Conservation (phyloP, 2,329 filamentous ascomycete species). For the Pyricularia pennisetigena region DNA sequence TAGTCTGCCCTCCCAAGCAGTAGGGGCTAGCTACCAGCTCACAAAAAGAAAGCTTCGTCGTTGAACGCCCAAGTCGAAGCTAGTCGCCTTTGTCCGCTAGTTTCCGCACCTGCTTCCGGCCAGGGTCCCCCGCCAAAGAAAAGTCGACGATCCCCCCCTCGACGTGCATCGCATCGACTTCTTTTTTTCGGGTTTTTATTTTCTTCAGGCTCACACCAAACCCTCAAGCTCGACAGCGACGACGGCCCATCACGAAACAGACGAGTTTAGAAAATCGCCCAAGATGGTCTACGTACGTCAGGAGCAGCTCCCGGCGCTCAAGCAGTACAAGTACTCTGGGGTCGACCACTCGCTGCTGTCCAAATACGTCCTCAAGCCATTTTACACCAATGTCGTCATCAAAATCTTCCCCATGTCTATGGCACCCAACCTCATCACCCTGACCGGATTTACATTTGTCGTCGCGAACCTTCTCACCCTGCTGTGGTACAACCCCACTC, state of each 20-base stretch:
- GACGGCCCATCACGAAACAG: neutral
- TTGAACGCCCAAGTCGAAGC: neutral
- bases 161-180: neutral
- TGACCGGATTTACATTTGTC: slow-evolving; percentile 85
- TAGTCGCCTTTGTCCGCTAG: neutral
- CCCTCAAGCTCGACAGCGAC: neutral
- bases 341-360: slow-evolving; percentile 87
- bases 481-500: slow-evolving; percentile 89
- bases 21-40: too few relatives aligned
- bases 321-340: slow-evolving; percentile 89
- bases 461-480: slow-evolving; percentile 82
- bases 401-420: slow-evolving; percentile 91
- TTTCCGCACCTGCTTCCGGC: neutral
- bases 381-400: slow-evolving; percentile 93
- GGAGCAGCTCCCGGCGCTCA: slow-evolving; percentile 76
- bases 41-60: too few relatives aligned
- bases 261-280: neutral
- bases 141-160: neutral
- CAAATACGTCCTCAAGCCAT: slow-evolving; percentile 92
- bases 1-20: neutral
- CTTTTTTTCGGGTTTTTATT: neutral
- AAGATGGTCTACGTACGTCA: slow-evolving; percentile 95
- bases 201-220: neutral
- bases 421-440: slow-evolving; percentile 81
- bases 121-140: neutral